These are phyloP conservation scores for Cryphonectria carpinicola DNA, from an alignment of 2,329 filamentous ascomycete genomes.

Conservation along the genomic window DNA sequence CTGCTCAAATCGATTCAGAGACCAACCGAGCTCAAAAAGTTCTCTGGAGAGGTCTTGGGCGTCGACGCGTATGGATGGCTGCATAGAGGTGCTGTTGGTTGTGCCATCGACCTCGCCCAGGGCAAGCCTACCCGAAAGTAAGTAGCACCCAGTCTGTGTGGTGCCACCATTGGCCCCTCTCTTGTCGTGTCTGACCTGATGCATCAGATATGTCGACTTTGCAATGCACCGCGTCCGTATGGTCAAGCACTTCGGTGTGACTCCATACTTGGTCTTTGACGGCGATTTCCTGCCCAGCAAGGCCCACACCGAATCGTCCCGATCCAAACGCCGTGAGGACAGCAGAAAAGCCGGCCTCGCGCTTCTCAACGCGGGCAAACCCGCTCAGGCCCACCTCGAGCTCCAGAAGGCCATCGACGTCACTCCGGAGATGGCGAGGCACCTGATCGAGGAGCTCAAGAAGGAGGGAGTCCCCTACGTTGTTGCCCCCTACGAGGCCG, in stretches of 20 bases:
- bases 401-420: slow-evolving; percentile 95
- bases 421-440: slow-evolving; percentile 91
- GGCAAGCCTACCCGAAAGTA: slow-evolving; percentile 88
- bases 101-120: slow-evolving; percentile 87
- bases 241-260: slow-evolving; percentile 91
- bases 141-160: slow-evolving; percentile 34
- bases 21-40: slow-evolving; percentile 84
- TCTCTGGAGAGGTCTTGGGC: slow-evolving; percentile 84
- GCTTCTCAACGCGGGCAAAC: slow-evolving; percentile 79
- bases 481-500: slow-evolving; percentile 95
- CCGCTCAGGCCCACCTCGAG: slow-evolving; percentile 78
- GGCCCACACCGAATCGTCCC: slow-evolving; percentile 78
- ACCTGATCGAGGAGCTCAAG: slow-evolving; percentile 91
- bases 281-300: slow-evolving; percentile 96
- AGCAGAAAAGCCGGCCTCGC: slow-evolving; percentile 77
- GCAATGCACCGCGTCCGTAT: slow-evolving; percentile 90
- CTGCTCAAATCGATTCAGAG: slow-evolving; percentile 96
- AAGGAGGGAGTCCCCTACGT: slow-evolving; percentile 79
- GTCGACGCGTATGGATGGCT: slow-evolving; percentile 99
- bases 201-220: slow-evolving; percentile 81
- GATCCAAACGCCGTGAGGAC: slow-evolving; percentile 75
- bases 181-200: neutral
- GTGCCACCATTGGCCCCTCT: neutral
- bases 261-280: slow-evolving; percentile 95
- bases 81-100: slow-evolving; percentile 87